Evolutionary conservation across 202 grass and related monocot species (phyloP), one percentile per base, ranked within the genome.

Genomic region (Musa balbisiana): DNA sequence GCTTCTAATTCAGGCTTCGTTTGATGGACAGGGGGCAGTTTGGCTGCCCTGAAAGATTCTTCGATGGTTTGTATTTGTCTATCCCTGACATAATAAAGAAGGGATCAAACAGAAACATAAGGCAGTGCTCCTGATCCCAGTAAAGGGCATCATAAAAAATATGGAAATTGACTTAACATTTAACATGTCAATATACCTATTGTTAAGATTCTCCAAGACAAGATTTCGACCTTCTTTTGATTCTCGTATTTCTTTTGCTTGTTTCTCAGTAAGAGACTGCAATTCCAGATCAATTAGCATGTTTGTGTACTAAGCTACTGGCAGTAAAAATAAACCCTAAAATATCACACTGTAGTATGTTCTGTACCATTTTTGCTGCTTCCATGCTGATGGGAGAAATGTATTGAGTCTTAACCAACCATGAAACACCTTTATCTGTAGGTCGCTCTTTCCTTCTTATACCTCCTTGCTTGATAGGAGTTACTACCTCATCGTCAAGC

Each of bases 321-420:
- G 63, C 63, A 66, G 4, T 19, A 43, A 43, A 43, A 2, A 70
- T 3, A 51, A 21, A 14, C 67, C 9, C 17, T 20, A 20, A 51
- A 43, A 70, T 10, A 70, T 70, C 20, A 15, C 17, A 21, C 67
- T 51, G 20, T 10, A 29, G 23, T 52, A 74, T 27, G 73, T 60
- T 64, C 11, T 76, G 69, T 92, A 99, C 95, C 89, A 24, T 85
- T 84, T 95, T 99, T 51, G 95, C 83, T 76, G 88, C 87, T 76
- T 99, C 95, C 69, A 79, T 87, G 59, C 83, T 99, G 27, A 99
- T 82, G 59, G 95, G 87, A 85, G 95, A 99, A 82, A 99, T 99
- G 73, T 99, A 99, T 69, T 99, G 91, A 64, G 95, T 99, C 82
- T 99, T 99, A 73, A 99, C 95, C 85, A 99, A 78, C 95, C 95